Evolutionary conservation across 1,139 yeast species (phyloP).

Genomic region (Meyerozyma smithsonii): DNA sequence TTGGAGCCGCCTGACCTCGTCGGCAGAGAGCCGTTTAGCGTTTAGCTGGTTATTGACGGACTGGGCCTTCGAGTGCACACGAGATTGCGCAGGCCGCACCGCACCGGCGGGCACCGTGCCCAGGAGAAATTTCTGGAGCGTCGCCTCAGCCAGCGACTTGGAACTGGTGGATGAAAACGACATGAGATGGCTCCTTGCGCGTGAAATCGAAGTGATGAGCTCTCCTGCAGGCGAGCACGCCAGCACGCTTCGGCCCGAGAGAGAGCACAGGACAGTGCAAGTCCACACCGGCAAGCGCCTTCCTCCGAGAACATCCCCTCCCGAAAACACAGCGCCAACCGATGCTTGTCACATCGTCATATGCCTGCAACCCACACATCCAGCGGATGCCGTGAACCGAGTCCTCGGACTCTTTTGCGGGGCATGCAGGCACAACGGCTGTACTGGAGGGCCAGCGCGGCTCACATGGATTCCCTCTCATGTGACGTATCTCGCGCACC

Average conservation of each 20-base stretch:
- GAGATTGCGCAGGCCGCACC: constrained; percentile 6
- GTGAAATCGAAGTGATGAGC: background rate
- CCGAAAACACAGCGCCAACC: too few relatives aligned
- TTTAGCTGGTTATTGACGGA: constrained; percentile 13
- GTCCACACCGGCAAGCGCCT: too few relatives aligned
- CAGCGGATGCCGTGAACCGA: too few relatives aligned
- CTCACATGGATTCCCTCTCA: too few relatives aligned
- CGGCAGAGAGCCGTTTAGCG: constrained; percentile 21
- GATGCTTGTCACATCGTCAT: too few relatives aligned
- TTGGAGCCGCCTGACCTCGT: constrained; percentile 27
- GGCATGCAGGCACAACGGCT: background rate
- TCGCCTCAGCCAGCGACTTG: constrained; percentile 29
- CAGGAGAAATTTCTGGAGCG: constrained; percentile 40
- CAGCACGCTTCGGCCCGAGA: background rate
- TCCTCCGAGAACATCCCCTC: too few relatives aligned
- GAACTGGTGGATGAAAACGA: constrained; percentile 28
- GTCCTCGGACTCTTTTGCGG: background rate
- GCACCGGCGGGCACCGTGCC: constrained; percentile 35
- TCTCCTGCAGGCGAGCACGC: background rate
- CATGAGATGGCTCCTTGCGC: constrained; percentile 12
- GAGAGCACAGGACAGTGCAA: background rate
- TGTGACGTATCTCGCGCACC: too few relatives aligned
- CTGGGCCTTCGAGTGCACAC: constrained; percentile 18
- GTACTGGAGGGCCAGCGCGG: too few relatives aligned
- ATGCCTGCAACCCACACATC: too few relatives aligned